phyloP scores from a whole-genome alignment of 2,329 filamentous ascomycete species.

The Epichloe brachyelytri region DNA sequence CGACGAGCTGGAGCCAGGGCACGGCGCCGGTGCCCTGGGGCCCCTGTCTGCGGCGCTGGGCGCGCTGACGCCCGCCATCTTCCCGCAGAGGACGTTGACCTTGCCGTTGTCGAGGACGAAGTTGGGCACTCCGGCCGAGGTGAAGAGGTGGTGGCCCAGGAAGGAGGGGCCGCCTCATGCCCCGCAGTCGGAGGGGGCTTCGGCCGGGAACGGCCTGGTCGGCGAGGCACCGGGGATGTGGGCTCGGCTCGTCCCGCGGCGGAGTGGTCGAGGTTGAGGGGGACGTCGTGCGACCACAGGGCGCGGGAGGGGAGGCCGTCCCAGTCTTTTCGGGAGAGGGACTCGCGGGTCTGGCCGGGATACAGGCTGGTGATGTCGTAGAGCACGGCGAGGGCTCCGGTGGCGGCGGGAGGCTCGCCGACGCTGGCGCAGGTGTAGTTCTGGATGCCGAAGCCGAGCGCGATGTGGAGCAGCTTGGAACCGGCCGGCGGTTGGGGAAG shows the following conservation, averaged over 20 bases:
- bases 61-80: slow-evolving; percentile 36
- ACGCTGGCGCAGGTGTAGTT: slow-evolving; percentile 50
- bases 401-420: slow-evolving; percentile 22
- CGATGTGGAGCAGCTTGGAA: slow-evolving; percentile 38
- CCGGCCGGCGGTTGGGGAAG: slow-evolving; percentile 29
- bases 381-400: slow-evolving; percentile 46
- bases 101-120: slow-evolving; percentile 39
- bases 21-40: slow-evolving; percentile 38
- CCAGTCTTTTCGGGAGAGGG: slow-evolving; percentile 28
- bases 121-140: slow-evolving; percentile 35
- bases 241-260: slow-evolving; percentile 16
- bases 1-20: slow-evolving; percentile 38
- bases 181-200: slow-evolving; percentile 25
- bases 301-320: slow-evolving; percentile 25
- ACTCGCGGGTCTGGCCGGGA: slow-evolving; percentile 26
- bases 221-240: slow-evolving; percentile 27
- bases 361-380: slow-evolving; percentile 44
- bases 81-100: slow-evolving; percentile 31
- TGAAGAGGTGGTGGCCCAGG: slow-evolving; percentile 58
- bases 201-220: slow-evolving; percentile 30
- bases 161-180: slow-evolving; percentile 20
- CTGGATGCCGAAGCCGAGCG: slow-evolving; percentile 51
- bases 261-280: slow-evolving; percentile 31
- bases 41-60: slow-evolving; percentile 36
- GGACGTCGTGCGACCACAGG: slow-evolving; percentile 29